Conservation (phyloP, 108 stramenopile species). For the Chaetoceros muelleri region DNA sequence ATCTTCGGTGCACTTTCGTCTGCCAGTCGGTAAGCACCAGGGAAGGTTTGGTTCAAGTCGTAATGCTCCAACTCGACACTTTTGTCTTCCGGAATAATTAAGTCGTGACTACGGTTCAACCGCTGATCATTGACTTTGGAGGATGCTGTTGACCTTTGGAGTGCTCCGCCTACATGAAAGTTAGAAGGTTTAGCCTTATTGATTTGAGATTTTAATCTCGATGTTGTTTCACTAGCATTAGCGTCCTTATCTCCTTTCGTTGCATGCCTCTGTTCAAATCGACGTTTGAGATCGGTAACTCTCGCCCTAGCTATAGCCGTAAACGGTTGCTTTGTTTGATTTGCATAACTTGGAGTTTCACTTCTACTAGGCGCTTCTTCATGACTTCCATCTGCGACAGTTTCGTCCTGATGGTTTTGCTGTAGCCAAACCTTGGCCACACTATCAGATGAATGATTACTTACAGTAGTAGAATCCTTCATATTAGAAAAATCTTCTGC, state of each 20-base stretch:
- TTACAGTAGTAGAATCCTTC: too few relatives aligned
- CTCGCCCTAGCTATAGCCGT: background rate
- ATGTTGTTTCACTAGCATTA: background rate
- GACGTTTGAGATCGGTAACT: background rate
- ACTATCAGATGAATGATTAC: too few relatives aligned
- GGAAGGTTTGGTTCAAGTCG: background rate
- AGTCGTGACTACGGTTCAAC: background rate
- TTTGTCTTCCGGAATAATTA: background rate
- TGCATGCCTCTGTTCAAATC: background rate
- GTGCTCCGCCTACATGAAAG: background rate
- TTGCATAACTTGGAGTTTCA: background rate
- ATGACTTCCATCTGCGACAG: background rate
- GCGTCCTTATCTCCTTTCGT: background rate
- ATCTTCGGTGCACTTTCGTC: too few relatives aligned
- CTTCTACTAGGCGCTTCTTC: too few relatives aligned
- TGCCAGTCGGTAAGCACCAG: too few relatives aligned
- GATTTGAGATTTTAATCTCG: too few relatives aligned
- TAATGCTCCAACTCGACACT: background rate
- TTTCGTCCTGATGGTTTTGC: background rate
- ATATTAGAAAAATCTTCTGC: too few relatives aligned
- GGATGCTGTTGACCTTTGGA: background rate
- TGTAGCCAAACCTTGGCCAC: background rate
- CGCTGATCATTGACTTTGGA: background rate
- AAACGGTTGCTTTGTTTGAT: too few relatives aligned
- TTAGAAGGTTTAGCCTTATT: background rate